Evolutionary conservation across 208 protist genomes (phyloP), one percentile per base, ranked within the genome.

Genomic region (Crithidia acanthocephali): DNA sequence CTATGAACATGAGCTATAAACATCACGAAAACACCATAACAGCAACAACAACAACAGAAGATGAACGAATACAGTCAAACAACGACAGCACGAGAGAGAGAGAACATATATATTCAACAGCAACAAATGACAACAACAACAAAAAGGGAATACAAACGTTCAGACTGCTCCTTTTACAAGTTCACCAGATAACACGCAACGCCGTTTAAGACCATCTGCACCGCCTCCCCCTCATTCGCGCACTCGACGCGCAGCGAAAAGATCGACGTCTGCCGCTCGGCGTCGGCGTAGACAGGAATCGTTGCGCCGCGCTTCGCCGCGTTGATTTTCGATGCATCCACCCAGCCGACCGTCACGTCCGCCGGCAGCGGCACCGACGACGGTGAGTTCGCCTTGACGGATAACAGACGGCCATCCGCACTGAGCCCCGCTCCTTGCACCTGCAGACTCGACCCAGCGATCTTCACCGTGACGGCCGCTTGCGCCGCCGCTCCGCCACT

Each of bases 281-380:
- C 76, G 47, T 79, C 85, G 23, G 80, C 83, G 79, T 96, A 97
- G n/a, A 97, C 79, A 0, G 88, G 90, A 51, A 97, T 85, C 28
- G 55, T 45, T 15, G 45, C 78, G 47, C 73, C 68, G 23, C 74
- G 55, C 18, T 52, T 35, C 4, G 70, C 59, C 45, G 80, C 72
- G 9, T 69, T 53, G 20, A 13, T 47, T n/a, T 81, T 74, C 33
- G 53, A 30, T 0, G 35, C 58, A 22, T 62, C 65, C 40, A 92
- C 76, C 90, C 92, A 97, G 20, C 86, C 79, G 11, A 86, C 81
- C 20, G 51, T 61, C 9, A 97, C 45, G 50, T 97, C 79, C 0
- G 60, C 74, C 13, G 64, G 27, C 27, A 96, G 64, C 45, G 83
- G 71, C 25, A 73, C 45, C 13, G 88, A 88, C 5, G 92, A 93